Percentiles rank a stretch among this genome's conserved stretches.
These are phyloP conservation scores for Aurantiochytrium sp. DNA, from an alignment of 108 stramenopile species.

Conservation along the genomic window DNA sequence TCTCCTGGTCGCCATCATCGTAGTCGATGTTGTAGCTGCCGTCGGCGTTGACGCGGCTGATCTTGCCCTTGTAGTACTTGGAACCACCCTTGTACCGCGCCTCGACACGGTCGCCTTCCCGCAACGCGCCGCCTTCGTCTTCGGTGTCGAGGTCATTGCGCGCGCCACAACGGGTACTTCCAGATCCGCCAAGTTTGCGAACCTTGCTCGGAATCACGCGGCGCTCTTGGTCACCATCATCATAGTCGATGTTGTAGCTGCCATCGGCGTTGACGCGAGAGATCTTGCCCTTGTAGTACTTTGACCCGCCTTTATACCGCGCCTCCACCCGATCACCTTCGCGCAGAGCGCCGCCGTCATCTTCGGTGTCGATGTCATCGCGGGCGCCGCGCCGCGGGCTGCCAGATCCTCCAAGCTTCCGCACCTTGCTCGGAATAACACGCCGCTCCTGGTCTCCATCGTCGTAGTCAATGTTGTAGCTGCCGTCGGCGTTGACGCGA, in stretches of 20 bases:
- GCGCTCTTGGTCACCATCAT: conserved; percentile 44
- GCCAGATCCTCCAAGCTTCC: neutral
- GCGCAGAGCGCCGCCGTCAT: neutral
- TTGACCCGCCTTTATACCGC: neutral
- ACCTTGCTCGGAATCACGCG: neutral
- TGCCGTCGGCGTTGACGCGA: conserved; percentile 48
- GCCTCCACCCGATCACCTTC: conserved; percentile 28
- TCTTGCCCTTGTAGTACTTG: conserved; percentile 46
- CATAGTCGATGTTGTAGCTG: conserved; percentile 34
- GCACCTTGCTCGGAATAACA: no score
- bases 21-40: conserved; percentile 55
- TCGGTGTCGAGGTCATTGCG: no score
- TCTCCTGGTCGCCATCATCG: conserved; percentile 43
- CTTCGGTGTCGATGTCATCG: neutral
- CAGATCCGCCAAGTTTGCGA: neutral
- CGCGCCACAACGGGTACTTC: no score
- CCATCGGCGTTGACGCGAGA: neutral
- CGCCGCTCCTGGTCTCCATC: no score
- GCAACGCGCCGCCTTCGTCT: neutral
- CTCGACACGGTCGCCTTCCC: conserved; percentile 32
- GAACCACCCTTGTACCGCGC: conserved; percentile 38
- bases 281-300: conserved; percentile 26
- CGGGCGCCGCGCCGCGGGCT: conserved; percentile 23
- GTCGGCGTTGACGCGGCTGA: conserved; percentile 40
- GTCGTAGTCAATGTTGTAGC: no score